A percentile compares a stretch with the other conserved stretches of the same genome.
phyloP scores from a whole-genome alignment of 495 filamentous ascomycete genomes.

The Penicillium robsamsonii region DNA sequence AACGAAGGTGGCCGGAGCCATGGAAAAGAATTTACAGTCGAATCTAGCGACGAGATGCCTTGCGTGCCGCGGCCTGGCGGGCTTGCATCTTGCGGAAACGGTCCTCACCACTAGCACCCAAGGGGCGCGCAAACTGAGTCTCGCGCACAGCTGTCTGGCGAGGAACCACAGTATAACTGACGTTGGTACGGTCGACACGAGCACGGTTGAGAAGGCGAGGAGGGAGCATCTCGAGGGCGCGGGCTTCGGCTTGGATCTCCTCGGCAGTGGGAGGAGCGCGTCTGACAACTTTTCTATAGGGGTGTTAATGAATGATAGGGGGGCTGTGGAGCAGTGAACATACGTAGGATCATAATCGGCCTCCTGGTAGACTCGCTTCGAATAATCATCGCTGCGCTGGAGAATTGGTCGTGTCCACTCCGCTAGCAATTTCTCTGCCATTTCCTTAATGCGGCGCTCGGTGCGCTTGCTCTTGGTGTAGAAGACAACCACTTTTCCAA shows the following conservation, averaged over 20 bases:
- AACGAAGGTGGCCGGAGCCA: slow-evolving; percentile 3
- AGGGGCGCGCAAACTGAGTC: slow-evolving; percentile 56
- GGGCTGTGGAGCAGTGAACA: slow-evolving; percentile 20
- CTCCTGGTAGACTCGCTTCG: slow-evolving; percentile 63
- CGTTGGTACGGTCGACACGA: slow-evolving; percentile 62
- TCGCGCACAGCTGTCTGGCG: slow-evolving; percentile 53
- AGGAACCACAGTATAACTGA: slow-evolving; percentile 81
- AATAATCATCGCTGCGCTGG: slow-evolving; percentile 88
- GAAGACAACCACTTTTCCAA: slow-evolving; percentile 93
- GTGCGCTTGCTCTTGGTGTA: slow-evolving; percentile 93
- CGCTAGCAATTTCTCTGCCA: slow-evolving; percentile 81
- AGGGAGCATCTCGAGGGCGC: slow-evolving; percentile 68
- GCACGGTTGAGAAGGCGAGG: slow-evolving; percentile 69
- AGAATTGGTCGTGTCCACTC: slow-evolving; percentile 98
- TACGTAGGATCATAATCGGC: slow-evolving; percentile 59
- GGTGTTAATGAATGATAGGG: slow-evolving; percentile 15
- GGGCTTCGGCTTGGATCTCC: slow-evolving; percentile 59
- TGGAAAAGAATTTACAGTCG: slow-evolving; percentile 7
- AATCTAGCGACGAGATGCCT: slow-evolving; percentile 39
- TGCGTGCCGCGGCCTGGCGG: slow-evolving; percentile 58
- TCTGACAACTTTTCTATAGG: slow-evolving; percentile 45
- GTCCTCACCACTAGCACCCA: slow-evolving; percentile 73
- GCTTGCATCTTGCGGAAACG: slow-evolving; percentile 79
- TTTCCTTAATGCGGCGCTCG: slow-evolving; percentile 83
- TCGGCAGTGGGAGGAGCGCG: slow-evolving; percentile 48